Evolutionary conservation across 106 monocot genomes (phyloP), one percentile per base, ranked within the genome.

Genomic region (Dioscorea alata): DNA sequence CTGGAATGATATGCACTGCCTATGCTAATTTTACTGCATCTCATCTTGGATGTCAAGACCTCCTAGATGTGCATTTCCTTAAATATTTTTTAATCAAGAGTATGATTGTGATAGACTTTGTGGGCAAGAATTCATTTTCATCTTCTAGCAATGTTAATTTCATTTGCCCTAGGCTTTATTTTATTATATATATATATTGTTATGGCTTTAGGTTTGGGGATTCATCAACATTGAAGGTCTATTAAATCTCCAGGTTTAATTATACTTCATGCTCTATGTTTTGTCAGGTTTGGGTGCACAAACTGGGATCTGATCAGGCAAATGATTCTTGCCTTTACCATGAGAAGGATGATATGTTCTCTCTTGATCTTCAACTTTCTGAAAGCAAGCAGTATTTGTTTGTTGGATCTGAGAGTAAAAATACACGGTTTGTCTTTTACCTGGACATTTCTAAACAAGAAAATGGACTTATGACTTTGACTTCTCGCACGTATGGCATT

Each of bases 311-410:
- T 62, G 92, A 92, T 59, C 97, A 99, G 70, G 92, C 99, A 69
- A 84, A 65, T 70, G 99, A 99, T 78, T 58, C 20, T 56, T 93
- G 89, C 52, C 89, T 99, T 34, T 99, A 92, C 70, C 85, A 99
- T 82, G 97, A 99, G 71, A 81, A 89, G 42, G 97, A 99, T 89
- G 97, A 90, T 57, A 99, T 82, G 81, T 99, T 92, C 50, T 89
- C 86, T 71, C 78, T 99, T 68, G 80, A 80, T 60, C 84, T 99
- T 72, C 65, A 76, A 76, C 66, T 63, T 35, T 89, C 93, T 80
- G 87, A 89, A 80, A 99, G 87, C 87, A 90, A 92, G 72, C 63
- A 85, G 50, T 99, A 87, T 68, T 50, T 99, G 58, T 99, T 99
- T 83, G 77, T 99, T 65, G 76, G 49, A 70, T 99, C 99, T 70